A percentile compares a stretch with the other conserved stretches of the same genome.
Evolutionary conservation across 108 stramenopile species (phyloP).

Genomic region (Cyclotella cryptica): DNA sequence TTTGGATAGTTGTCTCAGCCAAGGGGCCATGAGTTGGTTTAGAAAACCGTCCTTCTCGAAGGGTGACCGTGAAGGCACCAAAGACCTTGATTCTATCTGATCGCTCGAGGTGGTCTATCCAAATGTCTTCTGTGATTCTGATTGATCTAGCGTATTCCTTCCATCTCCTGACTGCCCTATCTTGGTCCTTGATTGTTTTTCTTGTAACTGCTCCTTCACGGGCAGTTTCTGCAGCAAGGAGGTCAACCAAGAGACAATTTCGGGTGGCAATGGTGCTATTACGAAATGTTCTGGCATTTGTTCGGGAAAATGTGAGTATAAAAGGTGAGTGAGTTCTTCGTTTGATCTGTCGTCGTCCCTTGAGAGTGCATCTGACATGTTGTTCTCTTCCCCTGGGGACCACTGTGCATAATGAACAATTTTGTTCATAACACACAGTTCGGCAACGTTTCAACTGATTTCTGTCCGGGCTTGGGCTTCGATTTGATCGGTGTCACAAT

Average conservation of each 20-base stretch:
- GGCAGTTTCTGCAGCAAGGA: slow-evolving; percentile 22
- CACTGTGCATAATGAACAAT: slow-evolving; percentile 17
- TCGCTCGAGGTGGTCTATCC: too few species aligned
- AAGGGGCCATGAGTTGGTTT: too few species aligned
- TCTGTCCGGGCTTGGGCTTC: not conserved
- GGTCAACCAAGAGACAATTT: slow-evolving; percentile 30
- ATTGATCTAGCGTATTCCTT: too few species aligned
- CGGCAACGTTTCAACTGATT: not conserved
- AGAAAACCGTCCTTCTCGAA: too few species aligned
- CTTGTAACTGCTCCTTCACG: slow-evolving; percentile 24
- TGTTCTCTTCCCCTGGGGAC: slow-evolving; percentile 20
- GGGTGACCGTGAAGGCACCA: too few species aligned
- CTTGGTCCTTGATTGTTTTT: slow-evolving; percentile 16
- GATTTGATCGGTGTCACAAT: not conserved
- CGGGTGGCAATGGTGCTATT: slow-evolving; percentile 19
- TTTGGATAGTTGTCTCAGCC: too few species aligned
- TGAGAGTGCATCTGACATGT: slow-evolving; percentile 24
- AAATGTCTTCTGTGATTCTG: too few species aligned
- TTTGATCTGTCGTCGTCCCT: slow-evolving; percentile 16
- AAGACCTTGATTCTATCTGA: too few species aligned
- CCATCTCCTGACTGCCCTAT: slow-evolving; percentile 6
- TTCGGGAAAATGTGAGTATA: slow-evolving; percentile 10
- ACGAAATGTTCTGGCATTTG: slow-evolving; percentile 28
- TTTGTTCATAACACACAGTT: not conserved
- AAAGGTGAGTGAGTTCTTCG: slow-evolving; percentile 24